These are phyloP conservation scores for Clonostachys solani DNA, from an alignment of 2,329 filamentous ascomycete species.

Conservation along the genomic window DNA sequence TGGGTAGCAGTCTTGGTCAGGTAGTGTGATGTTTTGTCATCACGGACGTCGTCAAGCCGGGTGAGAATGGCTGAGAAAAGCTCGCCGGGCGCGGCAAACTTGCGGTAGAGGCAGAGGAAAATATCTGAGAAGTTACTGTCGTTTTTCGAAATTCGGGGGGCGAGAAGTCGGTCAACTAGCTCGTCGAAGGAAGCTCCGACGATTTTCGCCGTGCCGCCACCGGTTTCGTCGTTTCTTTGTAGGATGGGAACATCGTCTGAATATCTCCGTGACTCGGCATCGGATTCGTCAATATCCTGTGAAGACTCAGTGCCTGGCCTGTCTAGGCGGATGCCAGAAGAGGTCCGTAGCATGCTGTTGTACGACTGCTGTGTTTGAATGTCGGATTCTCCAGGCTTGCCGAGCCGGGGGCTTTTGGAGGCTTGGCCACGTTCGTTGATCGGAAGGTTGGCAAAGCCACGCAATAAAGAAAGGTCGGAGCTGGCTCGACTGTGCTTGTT, in stretches of 20 bases:
- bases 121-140: slow-evolving; percentile 85
- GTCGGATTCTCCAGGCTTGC: slow-evolving; percentile 12
- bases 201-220: slow-evolving; percentile 42
- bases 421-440: slow-evolving; percentile 26
- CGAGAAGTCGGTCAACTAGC: slow-evolving; percentile 81
- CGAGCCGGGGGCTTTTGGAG: slow-evolving; percentile 23
- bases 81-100: slow-evolving; percentile 79
- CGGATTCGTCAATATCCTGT: slow-evolving; percentile 66
- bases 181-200: slow-evolving; percentile 60
- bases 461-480: slow-evolving; percentile 62
- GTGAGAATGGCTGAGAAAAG: slow-evolving; percentile 75
- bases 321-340: slow-evolving; percentile 48
- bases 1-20: slow-evolving; percentile 78
- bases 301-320: slow-evolving; percentile 43
- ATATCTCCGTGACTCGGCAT: slow-evolving; percentile 60
- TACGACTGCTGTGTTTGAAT: slow-evolving; percentile 28
- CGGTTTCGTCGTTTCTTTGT: slow-evolving; percentile 62
- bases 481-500: slow-evolving; percentile 67
- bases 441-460: slow-evolving; percentile 45
- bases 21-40: slow-evolving; percentile 62
- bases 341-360: slow-evolving; percentile 42
- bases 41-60: slow-evolving; percentile 67
- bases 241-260: slow-evolving; percentile 65
- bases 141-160: slow-evolving; percentile 76
- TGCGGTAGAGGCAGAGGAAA: slow-evolving; percentile 90